These are phyloP conservation scores for Gentiana dahurica DNA, from an alignment of 257 asterid species.

Conservation along the genomic window DNA sequence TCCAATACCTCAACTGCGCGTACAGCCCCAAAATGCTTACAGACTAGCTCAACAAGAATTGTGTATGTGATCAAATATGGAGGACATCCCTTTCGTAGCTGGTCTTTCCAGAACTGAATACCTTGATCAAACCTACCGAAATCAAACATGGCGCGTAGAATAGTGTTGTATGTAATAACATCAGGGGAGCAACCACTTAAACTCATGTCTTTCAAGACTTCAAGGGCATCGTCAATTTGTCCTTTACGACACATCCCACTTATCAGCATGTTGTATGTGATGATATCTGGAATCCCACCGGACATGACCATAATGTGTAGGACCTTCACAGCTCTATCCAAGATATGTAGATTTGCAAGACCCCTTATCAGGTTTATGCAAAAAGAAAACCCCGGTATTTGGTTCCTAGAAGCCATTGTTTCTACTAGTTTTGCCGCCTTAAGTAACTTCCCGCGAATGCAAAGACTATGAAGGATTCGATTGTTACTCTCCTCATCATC, in stretches of 20 bases:
- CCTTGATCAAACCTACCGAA: conserved; percentile 53
- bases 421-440: conserved; percentile 57
- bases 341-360: conserved; percentile 39
- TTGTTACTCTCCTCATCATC: conserved; percentile 66
- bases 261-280: conserved; percentile 79
- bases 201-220: conserved; percentile 61
- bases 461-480: conserved; percentile 48
- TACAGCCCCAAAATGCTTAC: conserved; percentile 41
- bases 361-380: conserved; percentile 81
- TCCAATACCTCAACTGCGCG: conserved; percentile 72
- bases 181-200: conserved; percentile 85
- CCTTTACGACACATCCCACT: conserved; percentile 69
- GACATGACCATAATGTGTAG: conserved; percentile 70
- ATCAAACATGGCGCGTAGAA: conserved; percentile 59
- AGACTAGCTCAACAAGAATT: conserved; percentile 55
- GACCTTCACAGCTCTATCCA: conserved; percentile 50
- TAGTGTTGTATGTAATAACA: conserved; percentile 60
- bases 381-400: conserved; percentile 57
- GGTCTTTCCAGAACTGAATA: conserved; percentile 67
- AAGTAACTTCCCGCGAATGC: conserved; percentile 48
- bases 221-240: conserved; percentile 40
- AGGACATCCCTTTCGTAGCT: conserved; percentile 71
- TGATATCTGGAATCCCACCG: conserved; percentile 81
- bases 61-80: conserved; percentile 65
- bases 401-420: conserved; percentile 68